Base-by-base conservation (phyloP, 2,329 filamentous ascomycete species). In the Diplodia mutila region DNA sequence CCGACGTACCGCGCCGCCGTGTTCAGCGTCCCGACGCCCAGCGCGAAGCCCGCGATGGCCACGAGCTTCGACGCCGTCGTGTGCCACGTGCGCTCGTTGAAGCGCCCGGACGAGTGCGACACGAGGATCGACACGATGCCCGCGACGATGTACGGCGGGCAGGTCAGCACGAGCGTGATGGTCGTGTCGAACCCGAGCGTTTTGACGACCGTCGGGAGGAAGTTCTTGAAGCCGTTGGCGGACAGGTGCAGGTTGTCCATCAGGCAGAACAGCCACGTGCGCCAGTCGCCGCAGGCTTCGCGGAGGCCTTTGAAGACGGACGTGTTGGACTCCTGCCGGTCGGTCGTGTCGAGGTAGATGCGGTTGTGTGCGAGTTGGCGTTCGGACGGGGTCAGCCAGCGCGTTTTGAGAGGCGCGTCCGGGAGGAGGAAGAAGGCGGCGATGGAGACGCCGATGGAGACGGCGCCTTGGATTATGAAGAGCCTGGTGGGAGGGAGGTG, bases 291-390 rank as follows among this genome's bases (percentile, higher is more conserved):
- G 2, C 25, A 23, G 6, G 64, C 64, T 8, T 48, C 52, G 32
- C 39, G 39, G 14, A 66, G 27, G n/a, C 64, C 64, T 11, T 57
- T 48, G 32, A 37, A 49, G 6, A 49, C 39, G 21, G 23, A 46
- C 1, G 46, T 63, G 12, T 27, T n/a, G 12, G 59, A 7, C 1
- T 51, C 29, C 5, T 82, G 76, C 32, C 83, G 82, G 32, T 83
- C 82, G 8, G 86, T 80, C 7, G 84, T 85, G 69, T 88, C 85
- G 59, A 80, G 78, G 59, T 83, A 81, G 76, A 78, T 78, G 39
- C 76, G 74, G 0, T 75, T 70, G 0, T 77, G 75, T 3, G 76
- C 76, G 1, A 78, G 73, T 48, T 84, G 77, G 42, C 80, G 80
- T 72, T 87, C 84, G 23, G 82, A 80, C 1, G 77, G 76, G 1